Evolutionary conservation across 1,284 basidiomycete species (phyloP).

Genomic region (Leccinum angustisporum): DNA sequence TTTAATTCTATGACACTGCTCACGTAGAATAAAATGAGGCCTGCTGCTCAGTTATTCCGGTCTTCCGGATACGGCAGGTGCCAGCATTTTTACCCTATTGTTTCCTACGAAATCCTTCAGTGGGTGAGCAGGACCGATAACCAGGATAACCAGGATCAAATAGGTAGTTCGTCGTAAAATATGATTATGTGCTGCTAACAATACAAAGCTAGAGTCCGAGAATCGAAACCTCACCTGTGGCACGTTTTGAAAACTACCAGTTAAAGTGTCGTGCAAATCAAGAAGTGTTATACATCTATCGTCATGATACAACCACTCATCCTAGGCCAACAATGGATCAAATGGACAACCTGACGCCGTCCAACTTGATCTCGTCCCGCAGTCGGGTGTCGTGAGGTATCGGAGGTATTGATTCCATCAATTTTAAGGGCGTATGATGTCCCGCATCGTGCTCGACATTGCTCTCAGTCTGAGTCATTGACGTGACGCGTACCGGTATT

Average conservation of each 20-base stretch:
- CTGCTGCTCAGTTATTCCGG: too few species aligned
- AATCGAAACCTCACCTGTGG: neutral
- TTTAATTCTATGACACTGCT: too few species aligned
- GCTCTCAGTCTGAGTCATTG: neutral
- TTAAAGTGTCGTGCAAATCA: neutral
- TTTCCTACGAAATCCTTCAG: neutral
- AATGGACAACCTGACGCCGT: neutral
- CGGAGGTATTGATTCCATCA: neutral
- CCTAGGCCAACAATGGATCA: neutral
- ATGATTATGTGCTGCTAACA: neutral
- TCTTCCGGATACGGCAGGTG: neutral
- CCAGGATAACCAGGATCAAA: neutral
- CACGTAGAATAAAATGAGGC: too few species aligned
- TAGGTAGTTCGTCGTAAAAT: neutral
- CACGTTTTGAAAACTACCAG: neutral
- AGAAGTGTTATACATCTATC: neutral
- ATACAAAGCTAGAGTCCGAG: neutral
- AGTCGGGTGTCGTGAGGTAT: neutral
- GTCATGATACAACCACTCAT: neutral
- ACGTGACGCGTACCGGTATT: neutral
- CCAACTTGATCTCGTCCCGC: neutral
- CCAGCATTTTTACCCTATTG: neutral
- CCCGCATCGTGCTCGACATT: neutral
- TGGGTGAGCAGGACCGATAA: neutral
- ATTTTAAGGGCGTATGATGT: neutral